Base-by-base conservation (phyloP, 306 rosid genomes). In the Quercus berberidifolia region DNA sequence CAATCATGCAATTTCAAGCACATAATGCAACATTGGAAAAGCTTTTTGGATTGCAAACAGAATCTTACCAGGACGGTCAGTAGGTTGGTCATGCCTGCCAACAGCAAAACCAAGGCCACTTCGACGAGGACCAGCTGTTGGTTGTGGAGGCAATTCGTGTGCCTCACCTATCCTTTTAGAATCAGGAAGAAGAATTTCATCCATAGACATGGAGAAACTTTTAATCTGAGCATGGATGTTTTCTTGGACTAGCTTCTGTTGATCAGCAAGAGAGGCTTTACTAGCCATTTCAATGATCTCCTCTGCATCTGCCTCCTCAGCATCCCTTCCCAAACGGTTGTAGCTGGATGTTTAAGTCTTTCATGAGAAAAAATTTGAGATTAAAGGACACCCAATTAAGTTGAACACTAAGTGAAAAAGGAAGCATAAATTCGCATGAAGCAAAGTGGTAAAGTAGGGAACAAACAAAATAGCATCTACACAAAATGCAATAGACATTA, bases 21-120 rank as follows among this genome's bases (percentile, higher is more conserved):
- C 58, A 68, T 20, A 43, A 21, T 33, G 54, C 5, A 49, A 33
- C 65, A 49, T 13, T 19, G 33, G 51, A 35, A 43, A 70, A 52
- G n/a, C 25, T 31, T 52, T 69, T 6, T 30, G 54, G 17, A 51
- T 58, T 5, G 60, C 43, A 51, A 25, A 59, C 11, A 57, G 69
- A 73, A 55, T 73, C 91, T 81, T 79, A 92, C 98, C 89, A 62
- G 85, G 71, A 74, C 71, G 71, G 51, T 78, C 73, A 28, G 75
- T 52, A 46, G 86, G 74, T 21, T 85, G 71, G 73, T 38, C 84
- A 69, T 41, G 82, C 69, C 83, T 82, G 68, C 94, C 98, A 55
- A 93, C 83, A 68, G 98, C 98, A 75, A 92, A 88, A 84, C 94
- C 83, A 72, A 95, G 97, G 69, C 98, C 98, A 78, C 97, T 91